Conservation (phyloP, 2,329 filamentous ascomycete genomes). For the Neophaeococcomyces aloes region DNA sequence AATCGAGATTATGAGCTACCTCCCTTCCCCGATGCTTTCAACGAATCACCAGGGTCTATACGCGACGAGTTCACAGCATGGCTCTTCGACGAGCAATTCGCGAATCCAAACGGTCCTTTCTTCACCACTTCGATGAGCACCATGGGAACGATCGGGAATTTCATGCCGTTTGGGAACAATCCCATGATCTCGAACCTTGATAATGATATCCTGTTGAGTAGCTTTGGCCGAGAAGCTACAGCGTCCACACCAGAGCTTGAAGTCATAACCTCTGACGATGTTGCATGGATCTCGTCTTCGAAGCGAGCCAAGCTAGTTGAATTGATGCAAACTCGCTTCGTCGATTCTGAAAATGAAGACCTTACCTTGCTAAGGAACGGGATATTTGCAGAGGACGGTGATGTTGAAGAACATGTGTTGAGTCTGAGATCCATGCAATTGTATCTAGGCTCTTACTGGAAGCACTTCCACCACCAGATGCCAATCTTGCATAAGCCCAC, state of each 20-base stretch:
- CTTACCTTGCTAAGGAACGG: slow-evolving; percentile 60
- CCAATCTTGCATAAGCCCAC: slow-evolving; percentile 92
- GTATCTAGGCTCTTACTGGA: slow-evolving; percentile 89
- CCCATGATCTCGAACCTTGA: slow-evolving; percentile 31
- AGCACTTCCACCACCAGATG: slow-evolving; percentile 85
- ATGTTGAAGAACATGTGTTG: slow-evolving; percentile 51
- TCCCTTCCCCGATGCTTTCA: slow-evolving; percentile 62
- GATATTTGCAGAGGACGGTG: slow-evolving; percentile 73
- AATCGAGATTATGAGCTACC: slow-evolving; percentile 64
- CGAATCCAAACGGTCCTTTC: slow-evolving; percentile 24
- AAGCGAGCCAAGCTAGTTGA: slow-evolving; percentile 76
- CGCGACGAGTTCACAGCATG: slow-evolving; percentile 80
- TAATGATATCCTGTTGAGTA: slow-evolving; percentile 28
- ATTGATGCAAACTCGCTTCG: slow-evolving; percentile 69
- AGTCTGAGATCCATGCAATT: slow-evolving; percentile 92
- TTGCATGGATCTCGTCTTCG: slow-evolving; percentile 61
- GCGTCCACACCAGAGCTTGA: slow-evolving; percentile 84
- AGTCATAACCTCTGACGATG: slow-evolving; percentile 54
- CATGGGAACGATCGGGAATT: slow-evolving; percentile 43
- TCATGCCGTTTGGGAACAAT: slow-evolving; percentile 29
- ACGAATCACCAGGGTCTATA: slow-evolving; percentile 78
- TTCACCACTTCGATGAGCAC: slow-evolving; percentile 38
- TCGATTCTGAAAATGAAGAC: slow-evolving; percentile 54
- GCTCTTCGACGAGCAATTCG: slow-evolving; percentile 56
- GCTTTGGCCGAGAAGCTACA: slow-evolving; percentile 40